Evolutionary conservation across 1,139 yeast species (phyloP).

Genomic region (Yamadazyma sp.): DNA sequence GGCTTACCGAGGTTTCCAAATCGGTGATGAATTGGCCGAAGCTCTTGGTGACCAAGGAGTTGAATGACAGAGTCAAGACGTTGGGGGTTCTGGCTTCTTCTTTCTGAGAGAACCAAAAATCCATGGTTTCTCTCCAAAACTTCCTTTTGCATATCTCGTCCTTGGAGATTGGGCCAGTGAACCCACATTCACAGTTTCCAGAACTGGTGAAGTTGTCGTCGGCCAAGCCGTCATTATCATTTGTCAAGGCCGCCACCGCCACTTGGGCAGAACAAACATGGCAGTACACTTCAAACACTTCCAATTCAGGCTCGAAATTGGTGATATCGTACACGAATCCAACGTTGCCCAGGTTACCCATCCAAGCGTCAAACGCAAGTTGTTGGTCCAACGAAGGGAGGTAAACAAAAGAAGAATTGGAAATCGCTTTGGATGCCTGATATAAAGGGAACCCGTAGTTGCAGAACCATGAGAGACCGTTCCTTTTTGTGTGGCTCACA

Average conservation of each 20-base stretch:
- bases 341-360: background rate
- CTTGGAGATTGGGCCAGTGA: slow-evolving; percentile 11
- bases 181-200: slow-evolving; percentile 10
- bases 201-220: slow-evolving; percentile 18
- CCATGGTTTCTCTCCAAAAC: slow-evolving; percentile 20
- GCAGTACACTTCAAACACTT: slow-evolving; percentile 15
- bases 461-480: slow-evolving; percentile 22
- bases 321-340: slow-evolving; percentile 7
- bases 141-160: slow-evolving; percentile 17
- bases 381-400: slow-evolving; percentile 6
- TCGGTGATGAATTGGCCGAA: background rate
- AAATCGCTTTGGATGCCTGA: slow-evolving; percentile 4
- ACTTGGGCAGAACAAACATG: slow-evolving; percentile 20
- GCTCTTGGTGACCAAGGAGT: background rate
- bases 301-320: slow-evolving; percentile 8
- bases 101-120: slow-evolving; percentile 5
- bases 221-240: slow-evolving; percentile 22
- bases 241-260: slow-evolving; percentile 17
- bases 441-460: slow-evolving; percentile 25
- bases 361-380: slow-evolving; percentile 5
- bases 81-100: no score
- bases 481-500: slow-evolving; percentile 29
- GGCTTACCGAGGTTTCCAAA: background rate
- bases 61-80: background rate
- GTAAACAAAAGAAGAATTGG: slow-evolving; percentile 7